phyloP scores from a whole-genome alignment of 192 early-diverging fungal genomes.

The Radiomyces spectabilis region DNA sequence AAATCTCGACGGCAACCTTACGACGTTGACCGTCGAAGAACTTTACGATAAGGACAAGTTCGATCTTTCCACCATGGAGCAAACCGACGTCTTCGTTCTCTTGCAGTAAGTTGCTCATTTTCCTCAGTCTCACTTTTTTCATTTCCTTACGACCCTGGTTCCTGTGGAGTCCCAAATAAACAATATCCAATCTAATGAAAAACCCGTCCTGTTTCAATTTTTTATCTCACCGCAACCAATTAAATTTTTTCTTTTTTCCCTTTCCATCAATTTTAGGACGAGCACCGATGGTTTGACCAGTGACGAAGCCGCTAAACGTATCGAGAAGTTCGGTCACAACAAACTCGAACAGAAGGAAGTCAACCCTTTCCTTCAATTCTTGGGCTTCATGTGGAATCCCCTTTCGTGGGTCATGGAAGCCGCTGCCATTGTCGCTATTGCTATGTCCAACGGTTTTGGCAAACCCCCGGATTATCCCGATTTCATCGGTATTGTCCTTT shows the following conservation, averaged over 20 bases:
- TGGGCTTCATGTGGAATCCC: conserved; percentile 76
- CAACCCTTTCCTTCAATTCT: conserved; percentile 78
- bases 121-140: too few species aligned
- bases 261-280: background rate
- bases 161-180: too few species aligned
- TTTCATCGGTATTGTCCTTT: conserved; percentile 71
- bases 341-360: conserved; percentile 64
- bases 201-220: too few species aligned
- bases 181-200: too few species aligned
- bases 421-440: conserved; percentile 72
- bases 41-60: conserved; percentile 75
- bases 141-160: too few species aligned
- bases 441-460: conserved; percentile 61
- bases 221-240: background rate
- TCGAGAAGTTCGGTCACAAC: conserved; percentile 58
- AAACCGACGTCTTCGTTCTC: conserved; percentile 53
- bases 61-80: conserved; percentile 68
- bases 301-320: conserved; percentile 61
- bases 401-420: conserved; percentile 79
- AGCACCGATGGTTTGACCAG: conserved; percentile 60
- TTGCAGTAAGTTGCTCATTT: conserved; percentile 40
- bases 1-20: conserved; percentile 24
- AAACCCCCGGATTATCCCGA: conserved; percentile 70
- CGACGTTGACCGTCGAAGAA: conserved; percentile 54
- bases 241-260: background rate